Evolutionary conservation across 495 filamentous ascomycete genomes (phyloP), one percentile per base, ranked within the genome.

Genomic region (Neurospora sp.): DNA sequence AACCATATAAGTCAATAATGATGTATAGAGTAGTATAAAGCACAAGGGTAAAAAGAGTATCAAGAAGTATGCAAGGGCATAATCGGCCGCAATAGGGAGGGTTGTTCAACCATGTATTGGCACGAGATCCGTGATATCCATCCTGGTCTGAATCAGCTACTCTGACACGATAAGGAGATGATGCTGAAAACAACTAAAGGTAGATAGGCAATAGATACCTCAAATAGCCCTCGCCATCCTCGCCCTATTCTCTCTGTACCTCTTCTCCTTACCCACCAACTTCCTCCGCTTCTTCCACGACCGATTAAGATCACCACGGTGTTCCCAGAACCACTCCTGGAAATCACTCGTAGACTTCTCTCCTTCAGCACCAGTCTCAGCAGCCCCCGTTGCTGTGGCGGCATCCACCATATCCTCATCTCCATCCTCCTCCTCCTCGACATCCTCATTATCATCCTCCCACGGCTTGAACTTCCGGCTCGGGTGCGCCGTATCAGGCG

Each of bases 301-400:
- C 35, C 94, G 86, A 79, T 97, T 98, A 70, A 91, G 89, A 59
- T 97, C 93, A 2, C 95, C 94, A 2, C 95, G 86, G 73, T 94
- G 87, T 79, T 96, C 94, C 88, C 92, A 98, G 81, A 98, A 99
- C 89, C 90, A 94, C 78, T 94, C 92, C 48, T 90, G 86, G 82
- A 97, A 98, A 27, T 92, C 31, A 35, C 31, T 35, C 31, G 31
- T 35, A 35, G 31, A 35, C 31, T 35, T 35, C 31, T 35, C 31
- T 35, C 31, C 31, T 35, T 35, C 31, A 35, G 31, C 31, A 35
- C 31, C 31, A 35, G 31, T 35, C 31, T 35, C 31, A 35, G 31
- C 31, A 35, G 31, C 31, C 31, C 31, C 31, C 4, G 4, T 35
- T 35, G 31, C 31, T 35, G 31, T 35, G 31, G 31, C 31, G 31